These are phyloP conservation scores for Cryptococcus deneoformans DNA, from an alignment of 1,284 basidiomycete species.

Conservation along the genomic window DNA sequence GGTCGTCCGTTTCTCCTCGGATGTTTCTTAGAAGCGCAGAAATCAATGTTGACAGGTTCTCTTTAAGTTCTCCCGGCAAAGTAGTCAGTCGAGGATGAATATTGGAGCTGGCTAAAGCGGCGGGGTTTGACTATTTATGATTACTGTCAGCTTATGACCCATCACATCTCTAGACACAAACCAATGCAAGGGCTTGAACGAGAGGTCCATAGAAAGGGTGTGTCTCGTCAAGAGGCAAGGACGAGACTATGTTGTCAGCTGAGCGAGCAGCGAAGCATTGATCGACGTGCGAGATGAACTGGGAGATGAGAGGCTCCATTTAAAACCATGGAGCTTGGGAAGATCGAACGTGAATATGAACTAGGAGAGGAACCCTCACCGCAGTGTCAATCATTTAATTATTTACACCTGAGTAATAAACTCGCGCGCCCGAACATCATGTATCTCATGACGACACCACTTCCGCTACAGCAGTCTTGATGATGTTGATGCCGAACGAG, in stretches of 20 bases:
- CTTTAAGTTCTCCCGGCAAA: conserved; percentile 10
- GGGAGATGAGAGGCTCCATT: conserved; percentile 17
- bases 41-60: conserved; percentile 22
- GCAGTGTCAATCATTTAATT: no score
- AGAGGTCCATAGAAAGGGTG: conserved; percentile 32
- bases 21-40: conserved; percentile 27
- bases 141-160: no score
- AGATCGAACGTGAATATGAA: no score
- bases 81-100: not conserved
- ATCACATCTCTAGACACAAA: not conserved
- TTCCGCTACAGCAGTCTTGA: no score
- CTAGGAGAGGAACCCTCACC: no score
- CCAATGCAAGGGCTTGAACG: conserved; percentile 14
- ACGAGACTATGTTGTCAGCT: conserved; percentile 19
- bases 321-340: not conserved
- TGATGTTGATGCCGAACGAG: no score
- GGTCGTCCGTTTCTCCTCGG: conserved; percentile 4
- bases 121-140: not conserved
- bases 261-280: conserved; percentile 15
- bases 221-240: conserved; percentile 20
- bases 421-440: no score
- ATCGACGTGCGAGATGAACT: conserved; percentile 17
- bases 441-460: no score
- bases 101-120: not conserved
- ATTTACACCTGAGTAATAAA: no score